phyloP scores from a whole-genome alignment of 176 grass and related monocot species.

The Puccinellia tenuiflora region DNA sequence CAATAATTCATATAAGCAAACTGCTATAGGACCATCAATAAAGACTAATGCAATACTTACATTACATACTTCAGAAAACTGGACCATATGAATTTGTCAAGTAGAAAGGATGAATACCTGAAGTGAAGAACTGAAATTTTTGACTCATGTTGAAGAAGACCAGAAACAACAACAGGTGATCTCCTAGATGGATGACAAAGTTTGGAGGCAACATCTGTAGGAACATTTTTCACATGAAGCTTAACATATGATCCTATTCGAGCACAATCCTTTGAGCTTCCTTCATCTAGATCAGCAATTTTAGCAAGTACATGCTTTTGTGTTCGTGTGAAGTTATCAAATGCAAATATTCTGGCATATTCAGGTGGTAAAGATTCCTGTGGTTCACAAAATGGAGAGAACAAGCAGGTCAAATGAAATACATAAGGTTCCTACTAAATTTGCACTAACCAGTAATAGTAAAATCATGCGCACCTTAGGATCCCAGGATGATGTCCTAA shows the following conservation, averaged over 20 bases:
- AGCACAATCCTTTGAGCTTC: slow-evolving; percentile 45
- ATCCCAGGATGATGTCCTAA: slow-evolving; percentile 94
- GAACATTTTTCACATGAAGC: slow-evolving; percentile 67
- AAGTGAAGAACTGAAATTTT: slow-evolving; percentile 97
- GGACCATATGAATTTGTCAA: neutral
- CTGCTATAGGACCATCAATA: slow-evolving; percentile 10
- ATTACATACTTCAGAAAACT: neutral
- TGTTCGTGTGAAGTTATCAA: slow-evolving; percentile 82
- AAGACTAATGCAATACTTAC: neutral
- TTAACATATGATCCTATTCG: slow-evolving; percentile 65
- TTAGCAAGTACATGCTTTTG: slow-evolving; percentile 76
- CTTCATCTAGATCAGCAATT: slow-evolving; percentile 42
- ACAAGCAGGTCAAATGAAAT: slow-evolving; percentile 27
- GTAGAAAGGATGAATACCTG: slow-evolving; percentile 46
- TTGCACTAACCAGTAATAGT: neutral
- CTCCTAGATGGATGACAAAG: slow-evolving; percentile 55
- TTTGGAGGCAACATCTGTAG: slow-evolving; percentile 58
- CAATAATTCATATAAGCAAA: neutral
- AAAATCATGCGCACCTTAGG: slow-evolving; percentile 56
- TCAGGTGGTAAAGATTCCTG: slow-evolving; percentile 91
- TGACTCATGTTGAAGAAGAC: slow-evolving; percentile 84
- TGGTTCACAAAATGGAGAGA: slow-evolving; percentile 21
- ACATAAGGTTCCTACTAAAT: neutral
- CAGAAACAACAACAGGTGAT: slow-evolving; percentile 52
- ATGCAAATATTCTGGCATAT: slow-evolving; percentile 94